A percentile compares a stretch with the other conserved stretches of the same genome.
Conservation (phyloP, 129 eudicot species). For the Flaveria ramosissima region DNA sequence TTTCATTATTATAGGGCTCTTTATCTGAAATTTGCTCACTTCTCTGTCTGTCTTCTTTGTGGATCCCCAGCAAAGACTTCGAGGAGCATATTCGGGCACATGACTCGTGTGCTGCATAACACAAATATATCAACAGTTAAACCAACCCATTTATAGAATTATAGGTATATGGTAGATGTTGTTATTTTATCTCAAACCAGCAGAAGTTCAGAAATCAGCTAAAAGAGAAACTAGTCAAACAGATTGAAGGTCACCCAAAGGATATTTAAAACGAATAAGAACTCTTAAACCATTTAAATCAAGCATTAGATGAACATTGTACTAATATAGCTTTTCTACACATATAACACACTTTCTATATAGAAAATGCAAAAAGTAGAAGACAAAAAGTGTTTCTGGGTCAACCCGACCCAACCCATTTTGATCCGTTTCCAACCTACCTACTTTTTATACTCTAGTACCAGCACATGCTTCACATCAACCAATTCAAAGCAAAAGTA, state of each 20-base stretch:
- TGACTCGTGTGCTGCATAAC: slow-evolving; percentile 21
- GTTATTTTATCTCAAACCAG: not conserved
- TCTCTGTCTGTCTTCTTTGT: slow-evolving; percentile 10
- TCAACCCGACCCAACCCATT: not conserved
- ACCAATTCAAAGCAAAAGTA: slow-evolving; percentile 4
- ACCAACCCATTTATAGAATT: not conserved
- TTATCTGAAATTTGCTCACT: slow-evolving; percentile 20
- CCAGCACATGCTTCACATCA: slow-evolving; percentile 1
- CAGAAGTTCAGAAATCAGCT: not conserved
- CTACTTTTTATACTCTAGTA: not conserved
- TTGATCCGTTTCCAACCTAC: not conserved
- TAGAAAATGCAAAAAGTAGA: not conserved
- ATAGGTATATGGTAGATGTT: not conserved
- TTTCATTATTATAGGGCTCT: slow-evolving; percentile 21
- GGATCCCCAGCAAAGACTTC: slow-evolving; percentile 16
- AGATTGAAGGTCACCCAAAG: not conserved
- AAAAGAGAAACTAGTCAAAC: not conserved
- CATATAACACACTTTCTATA: not conserved
- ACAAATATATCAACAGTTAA: slow-evolving; percentile 13
- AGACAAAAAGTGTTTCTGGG: not conserved
- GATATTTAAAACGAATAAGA: not conserved
- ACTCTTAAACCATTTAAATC: not conserved
- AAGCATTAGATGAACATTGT: not conserved
- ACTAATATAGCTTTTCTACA: not conserved
- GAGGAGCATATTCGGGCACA: slow-evolving; percentile 2